Conservation (phyloP, 495 filamentous ascomycete species). For the Penicillium desertorum region DNA sequence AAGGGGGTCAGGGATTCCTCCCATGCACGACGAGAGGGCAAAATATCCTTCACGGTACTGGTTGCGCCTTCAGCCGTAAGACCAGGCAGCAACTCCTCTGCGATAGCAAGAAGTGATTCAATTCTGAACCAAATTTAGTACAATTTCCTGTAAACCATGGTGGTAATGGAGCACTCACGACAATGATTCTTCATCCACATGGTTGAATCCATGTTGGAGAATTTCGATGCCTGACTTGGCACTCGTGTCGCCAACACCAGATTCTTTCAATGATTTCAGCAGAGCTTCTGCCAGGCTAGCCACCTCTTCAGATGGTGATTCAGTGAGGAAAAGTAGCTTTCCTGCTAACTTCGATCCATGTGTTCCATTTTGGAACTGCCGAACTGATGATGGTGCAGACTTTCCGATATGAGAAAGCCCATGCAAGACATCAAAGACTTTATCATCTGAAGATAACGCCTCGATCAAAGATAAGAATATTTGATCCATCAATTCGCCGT, state of each 20-base stretch:
- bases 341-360: slow-evolving; percentile 55
- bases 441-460: slow-evolving; percentile 36
- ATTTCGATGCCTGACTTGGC: slow-evolving; percentile 49
- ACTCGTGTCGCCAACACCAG: slow-evolving; percentile 36
- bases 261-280: slow-evolving; percentile 40
- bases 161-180: slow-evolving; percentile 36
- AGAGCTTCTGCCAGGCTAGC: slow-evolving; percentile 50
- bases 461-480: slow-evolving; percentile 44
- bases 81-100: slow-evolving; percentile 50
- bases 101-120: slow-evolving; percentile 54
- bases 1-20: slow-evolving; percentile 56
- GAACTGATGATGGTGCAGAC: slow-evolving; percentile 36
- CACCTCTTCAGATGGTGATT: slow-evolving; percentile 56
- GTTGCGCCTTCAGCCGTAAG: slow-evolving; percentile 30
- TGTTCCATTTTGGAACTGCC: slow-evolving; percentile 41
- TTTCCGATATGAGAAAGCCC: slow-evolving; percentile 43
- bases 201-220: slow-evolving; percentile 50
- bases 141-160: background rate
- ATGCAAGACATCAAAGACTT: slow-evolving; percentile 34
- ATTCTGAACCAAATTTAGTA: slow-evolving; percentile 39
- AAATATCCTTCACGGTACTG: slow-evolving; percentile 39
- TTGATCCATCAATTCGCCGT: slow-evolving; percentile 40
- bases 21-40: slow-evolving; percentile 54
- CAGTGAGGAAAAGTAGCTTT: slow-evolving; percentile 56
- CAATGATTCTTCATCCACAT: slow-evolving; percentile 54